Conservation (phyloP, 345 rosid genomes). For the Hibiscus tridactylites region DNA sequence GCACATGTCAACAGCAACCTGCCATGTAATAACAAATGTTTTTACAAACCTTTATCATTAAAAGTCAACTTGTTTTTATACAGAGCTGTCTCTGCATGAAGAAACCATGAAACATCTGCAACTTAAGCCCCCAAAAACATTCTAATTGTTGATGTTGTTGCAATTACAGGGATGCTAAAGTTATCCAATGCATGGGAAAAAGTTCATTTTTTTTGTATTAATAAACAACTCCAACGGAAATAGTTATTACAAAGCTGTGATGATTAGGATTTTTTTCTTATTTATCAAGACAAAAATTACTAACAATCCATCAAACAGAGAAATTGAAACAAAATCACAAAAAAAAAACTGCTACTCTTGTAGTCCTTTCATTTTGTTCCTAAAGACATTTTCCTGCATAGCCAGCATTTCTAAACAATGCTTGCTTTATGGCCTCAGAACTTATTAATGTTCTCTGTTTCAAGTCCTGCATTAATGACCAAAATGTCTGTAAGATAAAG, state of each 20-base stretch:
- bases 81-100: neutral
- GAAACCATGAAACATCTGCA: neutral
- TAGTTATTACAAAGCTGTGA: conserved; percentile 2
- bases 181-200: neutral
- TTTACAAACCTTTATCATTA: neutral
- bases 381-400: neutral
- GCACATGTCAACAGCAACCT: neutral
- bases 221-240: neutral
- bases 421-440: neutral
- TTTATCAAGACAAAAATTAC: neutral
- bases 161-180: neutral
- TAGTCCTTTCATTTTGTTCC: neutral
- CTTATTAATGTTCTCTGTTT: neutral
- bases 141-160: neutral
- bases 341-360: neutral
- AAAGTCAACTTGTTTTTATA: neutral
- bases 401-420: neutral
- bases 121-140: neutral
- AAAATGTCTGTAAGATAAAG: neutral
- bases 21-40: neutral
- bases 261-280: neutral
- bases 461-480: neutral
- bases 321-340: neutral
- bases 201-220: neutral
- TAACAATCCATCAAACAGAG: neutral